Percentiles rank a stretch among this genome's conserved stretches.
Conservation (phyloP, 169 alveolate genomes). For the Cryptosporidium parvum region DNA sequence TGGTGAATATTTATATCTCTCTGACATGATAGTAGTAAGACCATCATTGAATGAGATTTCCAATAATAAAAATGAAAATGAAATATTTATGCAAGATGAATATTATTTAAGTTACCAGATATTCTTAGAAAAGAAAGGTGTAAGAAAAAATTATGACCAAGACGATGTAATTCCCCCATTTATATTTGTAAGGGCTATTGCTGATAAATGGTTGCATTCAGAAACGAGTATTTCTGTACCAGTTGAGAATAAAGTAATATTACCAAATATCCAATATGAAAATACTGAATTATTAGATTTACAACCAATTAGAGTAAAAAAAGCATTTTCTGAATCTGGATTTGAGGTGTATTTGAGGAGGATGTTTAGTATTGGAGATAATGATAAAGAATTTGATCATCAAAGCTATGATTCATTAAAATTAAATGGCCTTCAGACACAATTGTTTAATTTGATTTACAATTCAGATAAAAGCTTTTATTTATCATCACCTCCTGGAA, state of each 20-base stretch:
- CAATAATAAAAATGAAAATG: neutral
- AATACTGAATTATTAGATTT: slow-evolving; percentile 95
- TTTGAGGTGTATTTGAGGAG: neutral
- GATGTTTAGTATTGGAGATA: neutral
- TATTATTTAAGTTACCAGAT: slow-evolving; percentile 53
- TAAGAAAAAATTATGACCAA: neutral
- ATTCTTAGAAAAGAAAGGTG: slow-evolving; percentile 60
- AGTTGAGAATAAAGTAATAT: slow-evolving; percentile 90
- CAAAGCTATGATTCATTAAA: slow-evolving; percentile 1
- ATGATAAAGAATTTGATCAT: neutral
- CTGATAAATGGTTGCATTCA: slow-evolving; percentile 92
- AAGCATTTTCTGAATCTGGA: slow-evolving; percentile 10
- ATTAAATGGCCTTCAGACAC: slow-evolving; percentile 55
- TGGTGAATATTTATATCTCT: slow-evolving; percentile 92
- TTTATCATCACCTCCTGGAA: slow-evolving; percentile 58
- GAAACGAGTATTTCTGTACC: slow-evolving; percentile 85
- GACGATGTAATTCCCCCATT: slow-evolving; percentile 92
- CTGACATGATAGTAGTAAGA: slow-evolving; percentile 78
- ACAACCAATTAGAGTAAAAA: slow-evolving; percentile 84
- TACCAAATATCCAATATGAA: slow-evolving; percentile 93
- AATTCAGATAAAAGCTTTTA: slow-evolving; percentile 47
- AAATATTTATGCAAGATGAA: slow-evolving; percentile 34
- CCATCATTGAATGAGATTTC: neutral
- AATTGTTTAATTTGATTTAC: slow-evolving; percentile 53
- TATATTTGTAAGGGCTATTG: slow-evolving; percentile 95